Conservation (phyloP, 2,329 filamentous ascomycete genomes). For the Zymoseptoria ardabiliae region DNA sequence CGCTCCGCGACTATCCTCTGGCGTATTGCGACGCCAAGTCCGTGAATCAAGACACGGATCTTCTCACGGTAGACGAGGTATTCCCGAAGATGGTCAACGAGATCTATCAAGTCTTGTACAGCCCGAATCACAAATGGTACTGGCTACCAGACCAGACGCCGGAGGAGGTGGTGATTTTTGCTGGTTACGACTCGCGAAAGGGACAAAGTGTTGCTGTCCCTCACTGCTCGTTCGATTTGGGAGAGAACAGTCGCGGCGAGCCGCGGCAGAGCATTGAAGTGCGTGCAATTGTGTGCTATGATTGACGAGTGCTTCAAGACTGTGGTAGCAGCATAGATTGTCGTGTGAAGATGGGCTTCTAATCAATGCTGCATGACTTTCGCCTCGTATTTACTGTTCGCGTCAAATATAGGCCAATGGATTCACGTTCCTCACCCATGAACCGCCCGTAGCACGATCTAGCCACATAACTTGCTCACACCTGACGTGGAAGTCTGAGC, state of each 20-base stretch:
- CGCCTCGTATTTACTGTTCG: neutral
- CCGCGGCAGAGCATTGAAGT: constrained; percentile 4
- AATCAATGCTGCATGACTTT: neutral
- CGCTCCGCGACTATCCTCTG: neutral
- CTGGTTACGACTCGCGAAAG: constrained; percentile 4
- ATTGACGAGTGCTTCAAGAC: neutral
- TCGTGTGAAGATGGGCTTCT: too few species aligned
- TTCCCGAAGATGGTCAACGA: constrained; percentile 6
- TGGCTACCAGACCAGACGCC: constrained; percentile 5
- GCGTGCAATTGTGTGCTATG: constrained; percentile 1
- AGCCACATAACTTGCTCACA: neutral
- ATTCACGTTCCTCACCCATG: neutral
- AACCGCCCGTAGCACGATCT: neutral
- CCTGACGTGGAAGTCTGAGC: neutral
- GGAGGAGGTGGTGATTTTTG: constrained; percentile 3
- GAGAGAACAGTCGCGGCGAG: neutral
- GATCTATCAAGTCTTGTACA: constrained; percentile 7
- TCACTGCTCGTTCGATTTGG: constrained; percentile 3
- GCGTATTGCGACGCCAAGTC: neutral
- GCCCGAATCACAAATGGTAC: constrained; percentile 6
- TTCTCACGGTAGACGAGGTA: constrained; percentile 2
- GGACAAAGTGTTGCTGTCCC: neutral
- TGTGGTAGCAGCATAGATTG: neutral
- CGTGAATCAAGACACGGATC: neutral
- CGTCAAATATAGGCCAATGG: neutral